Evolutionary conservation across 306 rosid species (phyloP).

Genomic region (Geum urbanum): DNA sequence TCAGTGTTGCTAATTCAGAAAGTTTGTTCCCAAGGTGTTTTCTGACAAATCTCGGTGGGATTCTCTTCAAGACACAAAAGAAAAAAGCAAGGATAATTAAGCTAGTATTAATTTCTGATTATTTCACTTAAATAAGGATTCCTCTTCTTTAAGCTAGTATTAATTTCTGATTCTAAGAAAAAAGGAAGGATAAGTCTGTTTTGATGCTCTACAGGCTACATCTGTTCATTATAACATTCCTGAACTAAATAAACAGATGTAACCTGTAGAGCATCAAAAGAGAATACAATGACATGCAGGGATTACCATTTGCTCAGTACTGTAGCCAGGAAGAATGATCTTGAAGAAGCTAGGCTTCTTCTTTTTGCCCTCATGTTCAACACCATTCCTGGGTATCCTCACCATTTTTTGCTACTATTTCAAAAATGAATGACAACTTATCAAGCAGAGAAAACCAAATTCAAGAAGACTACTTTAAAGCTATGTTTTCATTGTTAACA

Average conservation of each 20-base stretch:
- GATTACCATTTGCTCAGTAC: slow-evolving; percentile 24
- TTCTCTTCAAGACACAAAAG: slow-evolving; percentile 7
- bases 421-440: not conserved
- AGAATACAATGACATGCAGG: slow-evolving; percentile 2
- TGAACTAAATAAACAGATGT: not conserved
- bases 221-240: too few relatives aligned
- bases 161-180: too few relatives aligned
- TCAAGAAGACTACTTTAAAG: not conserved
- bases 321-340: slow-evolving; percentile 16
- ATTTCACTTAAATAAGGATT: too few relatives aligned
- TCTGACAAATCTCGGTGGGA: slow-evolving; percentile 11
- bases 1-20: slow-evolving; percentile 6
- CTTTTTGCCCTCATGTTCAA: not conserved
- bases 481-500: too few relatives aligned
- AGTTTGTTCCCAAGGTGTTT: slow-evolving; percentile 11
- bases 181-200: not conserved
- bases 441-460: not conserved
- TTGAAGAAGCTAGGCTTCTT: slow-evolving; percentile 21
- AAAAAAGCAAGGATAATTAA: too few relatives aligned
- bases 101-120: too few relatives aligned
- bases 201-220: too few relatives aligned
- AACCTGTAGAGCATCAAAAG: not conserved
- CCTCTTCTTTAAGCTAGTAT: too few relatives aligned
- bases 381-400: not conserved
- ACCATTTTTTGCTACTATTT: not conserved